phyloP scores from a whole-genome alignment of 352 stramenopile genomes.

The Aphanomyces cochlioides region DNA sequence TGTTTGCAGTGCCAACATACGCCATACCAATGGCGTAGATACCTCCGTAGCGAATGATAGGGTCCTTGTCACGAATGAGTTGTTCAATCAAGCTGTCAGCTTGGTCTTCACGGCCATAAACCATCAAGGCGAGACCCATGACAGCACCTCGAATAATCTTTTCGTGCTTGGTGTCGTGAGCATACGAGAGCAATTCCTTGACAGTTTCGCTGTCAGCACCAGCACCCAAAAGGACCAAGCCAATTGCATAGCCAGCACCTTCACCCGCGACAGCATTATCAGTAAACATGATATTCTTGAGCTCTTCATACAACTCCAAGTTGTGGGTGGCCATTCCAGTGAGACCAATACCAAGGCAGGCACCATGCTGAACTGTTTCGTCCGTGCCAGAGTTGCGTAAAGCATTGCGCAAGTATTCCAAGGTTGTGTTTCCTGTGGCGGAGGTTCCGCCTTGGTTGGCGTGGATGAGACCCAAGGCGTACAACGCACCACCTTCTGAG shows the following conservation, averaged over 20 bases:
- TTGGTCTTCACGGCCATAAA: slow-evolving; percentile 96
- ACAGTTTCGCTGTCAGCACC: slow-evolving; percentile 82
- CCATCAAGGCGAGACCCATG: slow-evolving; percentile 97
- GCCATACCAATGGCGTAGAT: slow-evolving; percentile 98
- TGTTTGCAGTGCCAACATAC: slow-evolving; percentile 97
- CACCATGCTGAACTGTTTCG: slow-evolving; percentile 97
- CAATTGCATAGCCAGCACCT: slow-evolving; percentile 96
- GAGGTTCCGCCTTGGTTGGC: slow-evolving; percentile 91
- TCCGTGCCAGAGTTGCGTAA: slow-evolving; percentile 87
- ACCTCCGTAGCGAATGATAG: slow-evolving; percentile 96
- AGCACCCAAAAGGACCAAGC: slow-evolving; percentile 94
- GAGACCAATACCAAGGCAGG: slow-evolving; percentile 95
- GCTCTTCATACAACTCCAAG: slow-evolving; percentile 93
- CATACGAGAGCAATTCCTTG: slow-evolving; percentile 96
- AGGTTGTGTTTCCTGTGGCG: slow-evolving; percentile 72
- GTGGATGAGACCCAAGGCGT: slow-evolving; percentile 98
- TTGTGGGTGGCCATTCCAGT: slow-evolving; percentile 93
- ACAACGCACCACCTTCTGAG: slow-evolving; percentile 96
- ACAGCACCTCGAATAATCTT: slow-evolving; percentile 99
- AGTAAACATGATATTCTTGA: slow-evolving; percentile 97
- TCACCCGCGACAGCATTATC: slow-evolving; percentile 98
- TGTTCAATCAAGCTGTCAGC: slow-evolving; percentile 97
- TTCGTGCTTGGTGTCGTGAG: slow-evolving; percentile 98
- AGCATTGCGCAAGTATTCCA: slow-evolving; percentile 84
- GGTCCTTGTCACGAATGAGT: slow-evolving; percentile 95